Base-by-base conservation (phyloP, 208 protist species). In the Herpetomonas tarakana region DNA sequence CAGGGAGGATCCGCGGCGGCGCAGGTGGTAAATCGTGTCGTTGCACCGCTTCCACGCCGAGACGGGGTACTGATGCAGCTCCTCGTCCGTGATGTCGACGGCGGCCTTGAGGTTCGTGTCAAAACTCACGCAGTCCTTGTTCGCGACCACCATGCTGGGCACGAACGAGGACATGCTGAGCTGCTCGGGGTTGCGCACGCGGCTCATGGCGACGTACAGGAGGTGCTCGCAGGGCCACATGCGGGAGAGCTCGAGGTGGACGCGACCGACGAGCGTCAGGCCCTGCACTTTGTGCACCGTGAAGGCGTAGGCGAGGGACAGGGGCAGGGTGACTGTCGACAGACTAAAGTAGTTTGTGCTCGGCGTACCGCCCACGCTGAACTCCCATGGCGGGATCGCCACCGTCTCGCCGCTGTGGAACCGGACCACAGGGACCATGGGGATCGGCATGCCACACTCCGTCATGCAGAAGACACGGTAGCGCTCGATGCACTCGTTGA, bases 241-340 rank as follows among this genome's bases (percentile, higher is more conserved):
- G 58, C 83, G 79, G 29, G 81, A 88, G 45, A 94, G 84, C 68
- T 94, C 81, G 25, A 94, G 80, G 68, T 94, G 88, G 53, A 94
- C 88, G 30, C 84, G 88, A 12, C 88, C 82, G 26, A 91, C 82
- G 19, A 94, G 69, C 28, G 84, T 92, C 52, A 94, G 67, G 0
- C 88, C 88, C 71, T 94, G 88, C 67, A 91, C 84, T 72, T 94
- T 94, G 71, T 94, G 88, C 68, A 94, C 88, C 7, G 88, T 94
- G 68, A 94, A 94, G 69, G 88, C 88, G 62, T 92, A 94, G 57
- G 88, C 88, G n/a, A 92, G 62, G 28, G 74, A 82, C 39, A 94
- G 80, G 9, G 88, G 88, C 7, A 94, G 54, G 25, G 81, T 74
- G 11, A 94, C 84, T 25, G 69, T 83, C 29, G 77, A 84, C 3